Evolutionary conservation across 441 rosid genomes (phyloP).

Genomic region (Gossypium davidsonii): DNA sequence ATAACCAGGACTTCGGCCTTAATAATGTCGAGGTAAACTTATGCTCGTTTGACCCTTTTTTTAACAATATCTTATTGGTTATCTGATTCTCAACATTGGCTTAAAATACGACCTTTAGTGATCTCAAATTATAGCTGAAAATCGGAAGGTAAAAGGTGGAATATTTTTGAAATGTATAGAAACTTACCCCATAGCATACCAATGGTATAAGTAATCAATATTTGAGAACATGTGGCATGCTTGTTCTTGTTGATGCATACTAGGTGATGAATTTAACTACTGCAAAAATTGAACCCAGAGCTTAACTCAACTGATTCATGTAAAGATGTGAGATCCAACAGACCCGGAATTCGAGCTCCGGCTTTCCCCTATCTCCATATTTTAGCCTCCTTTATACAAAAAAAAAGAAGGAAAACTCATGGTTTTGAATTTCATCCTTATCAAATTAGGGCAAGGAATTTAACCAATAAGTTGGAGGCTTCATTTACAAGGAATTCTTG

Average conservation of each 20-base stretch:
- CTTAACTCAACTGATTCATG: not conserved
- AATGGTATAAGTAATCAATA: not conserved
- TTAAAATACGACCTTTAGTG: not conserved
- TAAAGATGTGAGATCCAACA: not conserved
- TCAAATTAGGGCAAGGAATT: not conserved
- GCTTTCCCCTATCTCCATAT: no score
- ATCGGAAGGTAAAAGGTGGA: not conserved
- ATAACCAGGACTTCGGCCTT: slow-evolving; percentile 53
- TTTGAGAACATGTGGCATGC: not conserved
- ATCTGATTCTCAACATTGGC: not conserved
- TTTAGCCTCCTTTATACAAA: no score
- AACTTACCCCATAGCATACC: not conserved
- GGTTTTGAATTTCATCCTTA: not conserved
- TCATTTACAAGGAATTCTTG: not conserved
- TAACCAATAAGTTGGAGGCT: not conserved
- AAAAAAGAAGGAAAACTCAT: no score
- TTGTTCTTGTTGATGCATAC: not conserved
- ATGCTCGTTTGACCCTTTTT: not conserved
- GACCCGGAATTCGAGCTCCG: no score
- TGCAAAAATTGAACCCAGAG: not conserved
- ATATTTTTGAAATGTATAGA: not conserved
- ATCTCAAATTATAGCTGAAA: not conserved
- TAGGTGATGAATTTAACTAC: not conserved
- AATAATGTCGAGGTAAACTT: slow-evolving; percentile 79
- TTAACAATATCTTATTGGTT: not conserved